Percentiles rank a stretch among this genome's conserved stretches.
These are phyloP conservation scores for Melampsora larici-populina DNA, from an alignment of 1,284 basidiomycete genomes.

Conservation along the genomic window DNA sequence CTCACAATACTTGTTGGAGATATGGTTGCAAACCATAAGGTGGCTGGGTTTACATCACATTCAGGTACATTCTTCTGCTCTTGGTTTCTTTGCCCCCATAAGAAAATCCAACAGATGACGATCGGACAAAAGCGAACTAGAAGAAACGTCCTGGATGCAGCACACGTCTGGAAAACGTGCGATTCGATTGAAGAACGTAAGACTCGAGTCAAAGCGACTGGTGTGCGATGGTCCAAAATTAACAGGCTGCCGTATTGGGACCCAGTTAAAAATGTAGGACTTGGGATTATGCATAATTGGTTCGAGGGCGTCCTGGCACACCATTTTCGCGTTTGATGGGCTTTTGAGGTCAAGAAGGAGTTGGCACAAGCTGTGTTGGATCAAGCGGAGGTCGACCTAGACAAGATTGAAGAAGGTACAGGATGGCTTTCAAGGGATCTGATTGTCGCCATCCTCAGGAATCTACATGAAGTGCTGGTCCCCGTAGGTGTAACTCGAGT, in stretches of 20 bases:
- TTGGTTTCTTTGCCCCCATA: no score
- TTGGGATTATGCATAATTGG: slow-evolving; percentile 26
- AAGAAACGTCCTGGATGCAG: not conserved
- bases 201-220: not conserved
- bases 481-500: slow-evolving; percentile 42
- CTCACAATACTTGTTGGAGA: not conserved
- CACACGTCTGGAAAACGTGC: not conserved
- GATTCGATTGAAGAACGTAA: not conserved
- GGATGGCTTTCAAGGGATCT: no score
- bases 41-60: no score
- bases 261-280: slow-evolving; percentile 6
- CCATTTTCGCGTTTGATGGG: slow-evolving; percentile 10
- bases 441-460: not conserved
- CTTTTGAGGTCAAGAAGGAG: not conserved
- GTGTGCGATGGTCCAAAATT: slow-evolving; percentile 6
- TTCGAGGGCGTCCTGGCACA: slow-evolving; percentile 16
- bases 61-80: no score
- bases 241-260: slow-evolving; percentile 13
- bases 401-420: no score
- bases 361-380: not conserved
- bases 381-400: no score
- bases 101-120: no score
- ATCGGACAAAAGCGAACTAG: no score
- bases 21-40: no score
- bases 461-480: slow-evolving; percentile 23